A percentile compares a stretch with the other conserved stretches of the same genome.
phyloP scores from a whole-genome alignment of 1,284 basidiomycete genomes.

The Trametes versicolor region DNA sequence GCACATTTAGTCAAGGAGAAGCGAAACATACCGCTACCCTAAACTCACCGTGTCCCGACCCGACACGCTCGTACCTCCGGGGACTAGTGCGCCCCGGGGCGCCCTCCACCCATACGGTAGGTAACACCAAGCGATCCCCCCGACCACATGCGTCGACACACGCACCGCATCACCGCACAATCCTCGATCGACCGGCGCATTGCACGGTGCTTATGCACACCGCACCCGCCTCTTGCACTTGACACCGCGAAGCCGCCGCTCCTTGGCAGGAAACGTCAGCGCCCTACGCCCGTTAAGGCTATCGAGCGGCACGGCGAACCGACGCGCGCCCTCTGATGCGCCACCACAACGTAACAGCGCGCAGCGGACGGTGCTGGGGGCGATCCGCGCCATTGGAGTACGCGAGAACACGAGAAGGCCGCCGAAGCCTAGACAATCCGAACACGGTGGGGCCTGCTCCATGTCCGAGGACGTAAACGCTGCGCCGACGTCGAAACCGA shows the following conservation, averaged over 20 bases:
- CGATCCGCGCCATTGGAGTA: slow-evolving; percentile 14
- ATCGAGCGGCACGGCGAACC: slow-evolving; percentile 6
- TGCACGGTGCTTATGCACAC: neutral
- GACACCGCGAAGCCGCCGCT: slow-evolving; percentile 6
- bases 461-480: slow-evolving; percentile 11
- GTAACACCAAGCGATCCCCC: too few relatives aligned
- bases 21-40: too few relatives aligned
- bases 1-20: too few relatives aligned
- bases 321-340: slow-evolving; percentile 6
- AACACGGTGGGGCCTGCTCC: neutral
- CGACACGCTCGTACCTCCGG: too few relatives aligned
- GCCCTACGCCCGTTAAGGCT: neutral
- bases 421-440: neutral
- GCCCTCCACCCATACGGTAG: too few relatives aligned
- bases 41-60: too few relatives aligned
- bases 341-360: neutral
- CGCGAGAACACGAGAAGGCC: neutral
- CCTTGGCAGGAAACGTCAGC: slow-evolving; percentile 19
- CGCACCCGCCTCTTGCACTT: neutral
- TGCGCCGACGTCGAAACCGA: too few relatives aligned
- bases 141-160: too few relatives aligned
- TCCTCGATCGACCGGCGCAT: too few relatives aligned
- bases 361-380: slow-evolving; percentile 1
- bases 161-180: neutral
- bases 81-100: too few relatives aligned